A percentile compares a stretch with the other conserved stretches of the same genome.
Evolutionary conservation across 768 basidiomycete species (phyloP).

Genomic region (Amanita muscaria): DNA sequence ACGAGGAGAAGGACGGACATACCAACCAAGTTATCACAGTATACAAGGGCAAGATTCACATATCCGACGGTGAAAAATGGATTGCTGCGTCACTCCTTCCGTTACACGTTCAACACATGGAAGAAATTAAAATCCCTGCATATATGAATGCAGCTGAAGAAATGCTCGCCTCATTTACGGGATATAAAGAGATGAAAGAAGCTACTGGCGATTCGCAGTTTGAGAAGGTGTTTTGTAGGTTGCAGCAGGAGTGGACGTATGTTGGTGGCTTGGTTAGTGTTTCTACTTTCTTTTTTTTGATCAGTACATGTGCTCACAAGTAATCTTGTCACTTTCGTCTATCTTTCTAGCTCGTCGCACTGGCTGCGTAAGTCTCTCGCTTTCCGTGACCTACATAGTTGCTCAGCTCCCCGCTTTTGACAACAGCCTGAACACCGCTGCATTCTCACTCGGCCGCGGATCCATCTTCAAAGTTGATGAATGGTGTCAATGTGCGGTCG

Average conservation of each 20-base stretch:
- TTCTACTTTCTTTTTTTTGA: no score
- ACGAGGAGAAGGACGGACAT: no score
- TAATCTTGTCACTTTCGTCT: no score
- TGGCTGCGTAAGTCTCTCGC: constrained; percentile 40
- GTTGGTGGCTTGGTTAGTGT: constrained; percentile 51
- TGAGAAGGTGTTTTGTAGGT: constrained; percentile 36
- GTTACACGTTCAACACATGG: constrained; percentile 12
- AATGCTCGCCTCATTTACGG: constrained; percentile 41
- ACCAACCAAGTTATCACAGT: no score
- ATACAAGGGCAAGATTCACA: not conserved
- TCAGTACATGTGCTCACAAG: no score
- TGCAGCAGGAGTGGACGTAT: constrained; percentile 58
- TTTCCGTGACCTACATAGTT: not conserved
- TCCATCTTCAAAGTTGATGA: constrained; percentile 41
- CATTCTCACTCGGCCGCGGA: constrained; percentile 53
- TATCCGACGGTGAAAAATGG: constrained; percentile 17
- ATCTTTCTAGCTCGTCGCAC: constrained; percentile 56
- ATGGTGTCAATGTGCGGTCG: constrained; percentile 42
- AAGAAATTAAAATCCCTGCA: constrained; percentile 10
- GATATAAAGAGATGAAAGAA: constrained; percentile 46
- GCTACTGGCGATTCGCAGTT: constrained; percentile 40
- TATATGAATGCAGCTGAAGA: constrained; percentile 25
- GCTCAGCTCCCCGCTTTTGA: not conserved
- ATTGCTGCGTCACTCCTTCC: constrained; percentile 28
- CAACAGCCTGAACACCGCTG: constrained; percentile 39